Conservation (phyloP, 2,329 filamentous ascomycete genomes). For the Colletotrichum endophyticum region DNA sequence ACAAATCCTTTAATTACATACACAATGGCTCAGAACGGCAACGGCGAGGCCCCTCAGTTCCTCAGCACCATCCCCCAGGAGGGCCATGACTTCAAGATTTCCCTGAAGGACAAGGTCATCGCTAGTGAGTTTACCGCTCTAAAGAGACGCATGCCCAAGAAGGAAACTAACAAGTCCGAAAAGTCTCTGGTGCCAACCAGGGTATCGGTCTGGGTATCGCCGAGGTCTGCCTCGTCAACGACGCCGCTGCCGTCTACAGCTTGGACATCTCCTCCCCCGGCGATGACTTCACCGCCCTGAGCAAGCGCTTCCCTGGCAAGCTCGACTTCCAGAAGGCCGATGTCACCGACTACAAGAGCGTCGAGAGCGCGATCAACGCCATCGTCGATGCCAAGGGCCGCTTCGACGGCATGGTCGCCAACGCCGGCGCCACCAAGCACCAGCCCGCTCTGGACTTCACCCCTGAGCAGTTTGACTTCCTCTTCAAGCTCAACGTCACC, state of each 20-base stretch:
- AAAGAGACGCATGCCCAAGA: neutral
- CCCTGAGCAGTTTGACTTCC: neutral
- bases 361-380: conserved; percentile 43
- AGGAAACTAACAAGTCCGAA: neutral
- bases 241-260: conserved; percentile 42
- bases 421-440: conserved; percentile 41
- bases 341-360: conserved; percentile 45
- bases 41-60: conserved; percentile 15
- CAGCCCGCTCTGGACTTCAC: conserved; percentile 43
- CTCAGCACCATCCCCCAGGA: conserved; percentile 36
- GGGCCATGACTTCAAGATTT: conserved; percentile 38
- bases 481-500: conserved; percentile 48
- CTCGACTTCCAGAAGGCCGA: conserved; percentile 51
- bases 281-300: conserved; percentile 36
- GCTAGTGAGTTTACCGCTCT: conserved; percentile 33
- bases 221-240: conserved; percentile 50
- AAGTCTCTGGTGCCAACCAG: conserved; percentile 42
- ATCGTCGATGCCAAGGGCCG: conserved; percentile 41
- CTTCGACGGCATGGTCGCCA: conserved; percentile 38
- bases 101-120: conserved; percentile 41
- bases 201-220: conserved; percentile 44
- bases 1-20: neutral
- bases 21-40: conserved; percentile 4
- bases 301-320: conserved; percentile 43
- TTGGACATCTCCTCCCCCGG: conserved; percentile 43